These are phyloP conservation scores for Glycine tomentella DNA, from an alignment of 306 rosid genomes.

Conservation along the genomic window DNA sequence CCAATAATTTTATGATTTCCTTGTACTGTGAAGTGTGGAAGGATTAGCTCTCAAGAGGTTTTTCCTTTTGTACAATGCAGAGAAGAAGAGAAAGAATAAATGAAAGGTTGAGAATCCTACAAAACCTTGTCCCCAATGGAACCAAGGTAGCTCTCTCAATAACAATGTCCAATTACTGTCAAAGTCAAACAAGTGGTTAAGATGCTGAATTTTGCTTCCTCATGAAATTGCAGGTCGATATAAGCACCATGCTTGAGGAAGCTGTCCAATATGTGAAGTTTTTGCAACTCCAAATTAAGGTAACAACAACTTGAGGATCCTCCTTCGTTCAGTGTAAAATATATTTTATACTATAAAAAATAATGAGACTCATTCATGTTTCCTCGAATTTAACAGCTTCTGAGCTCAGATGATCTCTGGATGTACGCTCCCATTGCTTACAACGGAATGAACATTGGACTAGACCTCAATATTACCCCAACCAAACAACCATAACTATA, in stretches of 20 bases:
- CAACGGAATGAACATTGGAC: slow-evolving; percentile 88
- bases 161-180: neutral
- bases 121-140: slow-evolving; percentile 90
- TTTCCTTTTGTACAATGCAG: slow-evolving; percentile 57
- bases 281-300: slow-evolving; percentile 92
- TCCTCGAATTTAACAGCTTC: slow-evolving; percentile 57
- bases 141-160: slow-evolving; percentile 66
- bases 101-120: slow-evolving; percentile 84
- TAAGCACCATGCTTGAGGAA: slow-evolving; percentile 99
- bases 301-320: slow-evolving; percentile 38
- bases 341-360: neutral
- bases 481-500: slow-evolving; percentile 48
- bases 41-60: slow-evolving; percentile 18
- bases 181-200: neutral
- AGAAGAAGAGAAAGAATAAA: slow-evolving; percentile 97
- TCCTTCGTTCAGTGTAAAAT: neutral
- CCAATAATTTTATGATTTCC: neutral
- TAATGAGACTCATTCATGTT: neutral
- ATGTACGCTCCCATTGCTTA: slow-evolving; percentile 96
- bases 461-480: slow-evolving; percentile 61
- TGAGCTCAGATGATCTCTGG: slow-evolving; percentile 92
- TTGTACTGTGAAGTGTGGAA: slow-evolving; percentile 7
- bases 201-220: slow-evolving; percentile 36
- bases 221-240: slow-evolving; percentile 76
- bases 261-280: slow-evolving; percentile 92